phyloP scores from a whole-genome alignment of 2,329 filamentous ascomycete genomes.

The Chalaropsis ovoidea region DNA sequence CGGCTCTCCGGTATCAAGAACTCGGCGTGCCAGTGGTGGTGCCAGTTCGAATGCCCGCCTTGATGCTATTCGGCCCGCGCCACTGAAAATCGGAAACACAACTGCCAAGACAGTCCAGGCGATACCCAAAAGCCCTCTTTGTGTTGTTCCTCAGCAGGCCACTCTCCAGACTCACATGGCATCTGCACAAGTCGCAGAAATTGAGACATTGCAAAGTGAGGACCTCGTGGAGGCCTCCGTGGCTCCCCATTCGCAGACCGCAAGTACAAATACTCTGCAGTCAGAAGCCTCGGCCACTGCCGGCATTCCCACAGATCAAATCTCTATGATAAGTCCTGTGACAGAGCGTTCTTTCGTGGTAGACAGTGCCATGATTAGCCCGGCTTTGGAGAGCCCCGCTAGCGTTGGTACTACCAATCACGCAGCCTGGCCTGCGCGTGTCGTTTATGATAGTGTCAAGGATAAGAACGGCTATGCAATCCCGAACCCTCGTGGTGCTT shows the following conservation, averaged over 20 bases:
- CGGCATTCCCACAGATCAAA: background rate
- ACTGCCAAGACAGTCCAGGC: constrained; percentile 7
- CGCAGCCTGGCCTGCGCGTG: constrained; percentile 17
- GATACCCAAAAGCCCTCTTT: constrained; percentile 22
- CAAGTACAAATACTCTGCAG: background rate
- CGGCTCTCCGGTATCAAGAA: background rate
- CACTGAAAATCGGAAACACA: constrained; percentile 13
- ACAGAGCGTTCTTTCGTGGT: background rate
- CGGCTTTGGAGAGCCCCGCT: background rate
- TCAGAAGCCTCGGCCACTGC: background rate
- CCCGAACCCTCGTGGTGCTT: constrained; percentile 7
- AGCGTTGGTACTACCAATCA: constrained; percentile 14
- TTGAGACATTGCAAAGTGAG: background rate
- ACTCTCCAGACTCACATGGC: constrained; percentile 17
- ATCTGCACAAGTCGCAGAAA: background rate
- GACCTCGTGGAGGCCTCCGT: background rate
- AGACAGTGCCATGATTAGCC: constrained; percentile 1
- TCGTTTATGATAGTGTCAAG: constrained; percentile 18
- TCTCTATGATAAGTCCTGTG: background rate
- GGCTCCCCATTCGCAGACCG: background rate
- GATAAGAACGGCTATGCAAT: constrained; percentile 18
- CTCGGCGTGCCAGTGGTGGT: constrained; percentile 8
- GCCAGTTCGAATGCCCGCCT: constrained; percentile 12
- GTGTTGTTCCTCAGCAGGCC: constrained; percentile 15
- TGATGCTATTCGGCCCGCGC: constrained; percentile 20